Evolutionary conservation across 306 rosid genomes (phyloP), one percentile per base, ranked within the genome.

Genomic region (Astragalus glycyphyllos): DNA sequence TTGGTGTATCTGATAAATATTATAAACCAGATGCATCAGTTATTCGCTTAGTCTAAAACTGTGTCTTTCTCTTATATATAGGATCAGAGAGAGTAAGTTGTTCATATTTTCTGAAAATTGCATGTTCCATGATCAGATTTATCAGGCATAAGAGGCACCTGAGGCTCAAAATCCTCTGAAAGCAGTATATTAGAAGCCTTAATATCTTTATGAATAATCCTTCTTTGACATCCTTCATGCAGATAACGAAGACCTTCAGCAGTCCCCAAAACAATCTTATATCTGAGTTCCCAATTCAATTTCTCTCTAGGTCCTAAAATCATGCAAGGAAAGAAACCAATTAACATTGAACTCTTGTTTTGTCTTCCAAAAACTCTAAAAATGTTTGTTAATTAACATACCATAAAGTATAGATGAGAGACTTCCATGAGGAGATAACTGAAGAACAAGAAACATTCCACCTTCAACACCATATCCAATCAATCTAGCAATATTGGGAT

Each of bases 391-490:
- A 41, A 65, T n/a, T n/a, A 41, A 65, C 86, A 72, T 77, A 91
- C 99, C 99, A 35, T 95, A 91, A 62, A 95, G 96, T 68, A 95
- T 79, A 49, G 96, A 88, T 35, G 97, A 76, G 12, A 95, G 79
- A 81, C 96, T 89, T 49, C 99, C 99, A 76, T 86, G 95, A 63
- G 97, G 97, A 81, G 99, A 95, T 75, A 95, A 72, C 46, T 91
- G 87, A 80, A 95, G 99, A 76, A 89, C 96, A 77, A 95, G 95
- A 74, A 91, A 96, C 97, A 95, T 91, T 84, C 99, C 99, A 31
- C 97, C 99, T 79, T 95, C 99, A 76, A 91, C 92, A 55, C 97
- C 99, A 74, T 91, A 95, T 12, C 99, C 99, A 72, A 91, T 91
- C 79, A 95, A 80, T 64, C 83, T 91, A 44, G 97, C 99, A 41